These are phyloP conservation scores for Fragilariopsis cylindrus DNA, from an alignment of 108 stramenopile species.

Conservation along the genomic window DNA sequence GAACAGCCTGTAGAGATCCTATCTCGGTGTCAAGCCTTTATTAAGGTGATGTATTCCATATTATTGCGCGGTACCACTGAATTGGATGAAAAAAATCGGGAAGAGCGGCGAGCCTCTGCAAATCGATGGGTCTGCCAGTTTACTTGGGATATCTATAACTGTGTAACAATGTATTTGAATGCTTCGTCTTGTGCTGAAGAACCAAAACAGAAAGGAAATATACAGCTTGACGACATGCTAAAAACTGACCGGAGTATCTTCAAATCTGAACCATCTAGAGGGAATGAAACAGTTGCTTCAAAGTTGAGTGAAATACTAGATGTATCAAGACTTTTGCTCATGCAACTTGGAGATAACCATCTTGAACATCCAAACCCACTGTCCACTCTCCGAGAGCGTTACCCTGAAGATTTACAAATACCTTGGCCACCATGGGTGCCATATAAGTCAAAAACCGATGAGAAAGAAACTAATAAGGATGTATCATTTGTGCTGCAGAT, in stretches of 20 bases:
- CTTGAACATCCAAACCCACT: constrained; percentile 48
- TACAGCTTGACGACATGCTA: background rate
- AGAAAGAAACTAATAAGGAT: background rate
- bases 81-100: constrained; percentile 21
- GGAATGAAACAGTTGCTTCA: constrained; percentile 47
- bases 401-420: constrained; percentile 52
- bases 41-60: constrained; percentile 45
- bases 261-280: constrained; percentile 1
- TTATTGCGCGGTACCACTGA: constrained; percentile 31
- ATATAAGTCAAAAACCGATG: background rate
- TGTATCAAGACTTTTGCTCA: constrained; percentile 63
- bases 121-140: constrained; percentile 69
- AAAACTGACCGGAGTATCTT: too few species aligned
- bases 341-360: constrained; percentile 59
- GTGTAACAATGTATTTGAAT: constrained; percentile 17
- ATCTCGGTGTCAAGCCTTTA: constrained; percentile 52
- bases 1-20: constrained; percentile 61
- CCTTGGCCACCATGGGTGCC: constrained; percentile 68
- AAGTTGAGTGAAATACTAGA: constrained; percentile 68
- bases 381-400: constrained; percentile 29
- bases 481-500: background rate
- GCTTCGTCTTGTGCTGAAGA: background rate
- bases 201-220: background rate
- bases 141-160: constrained; percentile 75
- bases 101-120: constrained; percentile 39